Percentiles rank a stretch among this genome's conserved stretches.
phyloP scores from a whole-genome alignment of 208 protist genomes.

The Trypanosoma melophagium region DNA sequence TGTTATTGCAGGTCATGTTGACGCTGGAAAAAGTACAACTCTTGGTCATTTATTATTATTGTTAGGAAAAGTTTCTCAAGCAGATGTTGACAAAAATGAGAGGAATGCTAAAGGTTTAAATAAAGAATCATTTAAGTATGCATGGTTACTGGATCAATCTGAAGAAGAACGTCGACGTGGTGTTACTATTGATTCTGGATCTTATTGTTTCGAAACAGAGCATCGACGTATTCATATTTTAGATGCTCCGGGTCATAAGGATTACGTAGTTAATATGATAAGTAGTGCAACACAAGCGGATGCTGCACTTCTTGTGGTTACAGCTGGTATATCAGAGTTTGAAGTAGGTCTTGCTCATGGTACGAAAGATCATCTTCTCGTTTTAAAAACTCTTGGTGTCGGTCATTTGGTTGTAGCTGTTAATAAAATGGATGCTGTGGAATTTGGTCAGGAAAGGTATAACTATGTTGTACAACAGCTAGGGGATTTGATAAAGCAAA shows the following conservation, averaged over 20 bases:
- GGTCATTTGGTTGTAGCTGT: constrained; percentile 95
- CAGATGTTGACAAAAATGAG: constrained; percentile 89
- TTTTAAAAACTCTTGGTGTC: constrained; percentile 98
- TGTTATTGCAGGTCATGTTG: constrained; percentile 86
- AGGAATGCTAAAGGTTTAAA: constrained; percentile 70
- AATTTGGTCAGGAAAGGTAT: constrained; percentile 91
- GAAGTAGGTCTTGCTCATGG: constrained; percentile 97
- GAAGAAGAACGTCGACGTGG: constrained; percentile 95
- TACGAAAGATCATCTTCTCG: constrained; percentile 96
- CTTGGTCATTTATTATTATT: constrained; percentile 84
- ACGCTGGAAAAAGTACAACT: constrained; percentile 86
- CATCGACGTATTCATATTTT: constrained; percentile 85
- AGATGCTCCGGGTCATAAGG: constrained; percentile 95
- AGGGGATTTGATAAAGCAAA: constrained; percentile 91
- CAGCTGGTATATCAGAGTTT: constrained; percentile 96
- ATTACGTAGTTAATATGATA: constrained; percentile 98
- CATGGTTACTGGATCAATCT: constrained; percentile 95
- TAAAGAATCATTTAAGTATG: constrained; percentile 95
- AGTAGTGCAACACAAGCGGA: constrained; percentile 97
- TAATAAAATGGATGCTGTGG: constrained; percentile 99
- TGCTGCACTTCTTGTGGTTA: constrained; percentile 97
- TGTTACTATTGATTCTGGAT: constrained; percentile 94
- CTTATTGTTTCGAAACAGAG: constrained; percentile 91
- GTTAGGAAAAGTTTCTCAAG: constrained; percentile 58
- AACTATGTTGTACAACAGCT: constrained; percentile 92